Evolutionary conservation across 208 protist species (phyloP).

Genomic region (Acanthamoeba castellanii): DNA sequence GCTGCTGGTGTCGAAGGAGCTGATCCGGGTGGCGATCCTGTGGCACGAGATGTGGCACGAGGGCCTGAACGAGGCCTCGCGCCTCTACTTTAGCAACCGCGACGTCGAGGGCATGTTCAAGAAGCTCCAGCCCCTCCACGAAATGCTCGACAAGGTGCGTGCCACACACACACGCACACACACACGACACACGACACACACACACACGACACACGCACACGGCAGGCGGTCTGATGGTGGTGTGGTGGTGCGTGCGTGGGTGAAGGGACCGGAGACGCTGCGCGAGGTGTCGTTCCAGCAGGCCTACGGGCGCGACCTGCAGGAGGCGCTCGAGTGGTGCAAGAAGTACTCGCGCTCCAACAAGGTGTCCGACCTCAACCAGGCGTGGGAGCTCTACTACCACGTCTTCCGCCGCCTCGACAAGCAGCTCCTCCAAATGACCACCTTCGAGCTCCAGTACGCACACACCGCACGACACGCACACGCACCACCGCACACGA

Average conservation of each 20-base stretch:
- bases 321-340: slow-evolving; percentile 90
- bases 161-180: neutral
- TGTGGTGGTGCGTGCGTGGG: neutral
- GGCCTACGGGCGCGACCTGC: slow-evolving; percentile 91
- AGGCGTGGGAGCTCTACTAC: slow-evolving; percentile 97
- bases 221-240: neutral
- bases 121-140: slow-evolving; percentile 95
- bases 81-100: slow-evolving; percentile 95
- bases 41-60: slow-evolving; percentile 97
- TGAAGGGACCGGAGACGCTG: slow-evolving; percentile 91
- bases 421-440: slow-evolving; percentile 97
- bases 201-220: neutral
- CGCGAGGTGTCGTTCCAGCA: slow-evolving; percentile 97
- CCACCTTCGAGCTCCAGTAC: slow-evolving; percentile 95
- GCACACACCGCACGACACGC: neutral
- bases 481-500: neutral
- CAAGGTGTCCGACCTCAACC: slow-evolving; percentile 93
- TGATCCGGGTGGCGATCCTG: slow-evolving; percentile 98
- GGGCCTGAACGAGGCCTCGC: slow-evolving; percentile 96
- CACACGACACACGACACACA: neutral
- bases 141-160: slow-evolving; percentile 91
- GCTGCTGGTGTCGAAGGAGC: slow-evolving; percentile 96
- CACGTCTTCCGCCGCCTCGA: slow-evolving; percentile 96
- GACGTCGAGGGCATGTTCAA: slow-evolving; percentile 95
- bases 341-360: slow-evolving; percentile 90